These are phyloP conservation scores for Dioscorea alata DNA, from an alignment of 106 monocot species.

Conservation along the genomic window DNA sequence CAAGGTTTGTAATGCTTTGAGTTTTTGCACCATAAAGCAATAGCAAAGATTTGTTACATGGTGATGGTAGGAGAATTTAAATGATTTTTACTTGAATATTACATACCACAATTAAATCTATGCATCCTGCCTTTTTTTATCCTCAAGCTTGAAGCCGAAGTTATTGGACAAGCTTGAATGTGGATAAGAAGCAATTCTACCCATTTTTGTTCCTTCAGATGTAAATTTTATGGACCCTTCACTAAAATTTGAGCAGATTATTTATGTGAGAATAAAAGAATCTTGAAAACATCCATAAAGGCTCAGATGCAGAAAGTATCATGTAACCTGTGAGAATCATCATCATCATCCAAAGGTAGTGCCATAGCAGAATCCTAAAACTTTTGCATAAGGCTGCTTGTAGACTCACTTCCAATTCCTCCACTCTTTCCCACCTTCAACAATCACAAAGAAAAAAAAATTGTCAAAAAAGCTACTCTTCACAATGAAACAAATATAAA, in stretches of 20 bases:
- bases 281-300: background rate
- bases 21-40: conserved; percentile 32
- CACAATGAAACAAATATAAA: no score
- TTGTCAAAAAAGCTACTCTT: background rate
- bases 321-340: conserved; percentile 45
- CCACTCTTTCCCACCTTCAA: conserved; percentile 45
- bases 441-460: background rate
- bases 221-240: conserved; percentile 54
- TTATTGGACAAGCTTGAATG: conserved; percentile 32
- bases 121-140: conserved; percentile 63
- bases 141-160: conserved; percentile 71
- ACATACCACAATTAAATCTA: conserved; percentile 72
- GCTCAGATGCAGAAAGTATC: background rate
- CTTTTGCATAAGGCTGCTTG: conserved; percentile 49
- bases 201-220: conserved; percentile 62
- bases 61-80: no score
- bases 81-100: background rate
- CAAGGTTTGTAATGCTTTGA: conserved; percentile 59
- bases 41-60: background rate
- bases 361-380: conserved; percentile 75
- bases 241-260: conserved; percentile 18
- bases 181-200: conserved; percentile 32
- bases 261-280: background rate
- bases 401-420: conserved; percentile 27
- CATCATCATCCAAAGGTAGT: conserved; percentile 49